A percentile compares a stretch with the other conserved stretches of the same genome.
Conservation (phyloP, 169 alveolate species). For the Plasmodium adleri region DNA sequence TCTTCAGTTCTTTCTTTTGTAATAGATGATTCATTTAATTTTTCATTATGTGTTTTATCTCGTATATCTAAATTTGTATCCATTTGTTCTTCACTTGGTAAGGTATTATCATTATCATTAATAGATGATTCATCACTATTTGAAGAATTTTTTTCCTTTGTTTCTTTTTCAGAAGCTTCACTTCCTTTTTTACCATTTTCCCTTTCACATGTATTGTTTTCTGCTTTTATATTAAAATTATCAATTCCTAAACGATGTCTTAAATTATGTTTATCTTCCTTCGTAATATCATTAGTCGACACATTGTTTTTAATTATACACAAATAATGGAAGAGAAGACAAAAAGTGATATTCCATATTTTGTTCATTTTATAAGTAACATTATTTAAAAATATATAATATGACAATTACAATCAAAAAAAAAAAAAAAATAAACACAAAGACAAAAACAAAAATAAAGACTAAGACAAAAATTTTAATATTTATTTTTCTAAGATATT, state of each 20-base stretch:
- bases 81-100: too few relatives aligned
- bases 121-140: not conserved
- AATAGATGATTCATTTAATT: too few relatives aligned
- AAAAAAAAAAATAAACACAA: too few relatives aligned
- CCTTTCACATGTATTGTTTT: not conserved
- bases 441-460: too few relatives aligned
- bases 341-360: not conserved
- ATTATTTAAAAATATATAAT: too few relatives aligned
- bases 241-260: constrained; percentile 8
- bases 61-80: too few relatives aligned
- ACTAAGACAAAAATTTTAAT: too few relatives aligned
- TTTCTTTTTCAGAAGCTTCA: not conserved
- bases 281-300: not conserved
- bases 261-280: not conserved
- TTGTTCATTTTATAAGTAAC: constrained; percentile 15
- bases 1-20: too few relatives aligned
- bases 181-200: not conserved
- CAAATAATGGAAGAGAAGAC: constrained; percentile 1
- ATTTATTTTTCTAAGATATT: too few relatives aligned
- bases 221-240: not conserved
- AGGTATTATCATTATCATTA: too few relatives aligned
- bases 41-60: too few relatives aligned
- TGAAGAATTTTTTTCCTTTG: not conserved
- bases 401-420: too few relatives aligned
- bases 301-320: not conserved